Percentiles rank a stretch among this genome's conserved stretches.
These are phyloP conservation scores for Patellifolia procumbens DNA, from an alignment of 179 eudicot genomes.

Conservation along the genomic window DNA sequence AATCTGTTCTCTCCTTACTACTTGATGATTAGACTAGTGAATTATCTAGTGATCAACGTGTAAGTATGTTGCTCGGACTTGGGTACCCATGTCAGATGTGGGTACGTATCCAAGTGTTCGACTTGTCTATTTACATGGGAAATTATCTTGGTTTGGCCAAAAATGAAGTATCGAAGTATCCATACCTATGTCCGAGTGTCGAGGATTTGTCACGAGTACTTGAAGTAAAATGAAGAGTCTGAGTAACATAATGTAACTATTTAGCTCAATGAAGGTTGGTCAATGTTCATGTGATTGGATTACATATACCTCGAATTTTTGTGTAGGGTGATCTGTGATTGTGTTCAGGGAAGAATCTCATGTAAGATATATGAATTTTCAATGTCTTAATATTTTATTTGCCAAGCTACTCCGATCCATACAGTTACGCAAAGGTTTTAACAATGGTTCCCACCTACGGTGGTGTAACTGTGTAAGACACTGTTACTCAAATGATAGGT, in stretches of 20 bases:
- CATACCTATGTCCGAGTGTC: too few species aligned
- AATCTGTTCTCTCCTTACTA: neutral
- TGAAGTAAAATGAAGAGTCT: too few species aligned
- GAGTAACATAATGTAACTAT: too few species aligned
- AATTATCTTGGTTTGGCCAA: too few species aligned
- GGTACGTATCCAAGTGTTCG: too few species aligned
- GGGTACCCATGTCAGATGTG: too few species aligned
- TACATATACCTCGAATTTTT: neutral
- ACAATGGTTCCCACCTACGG: neutral
- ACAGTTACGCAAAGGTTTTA: neutral
- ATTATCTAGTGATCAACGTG: neutral
- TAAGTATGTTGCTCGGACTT: too few species aligned
- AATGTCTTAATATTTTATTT: too few species aligned
- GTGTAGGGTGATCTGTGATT: neutral
- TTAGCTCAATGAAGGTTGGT: neutral
- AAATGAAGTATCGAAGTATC: too few species aligned
- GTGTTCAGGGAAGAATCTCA: neutral
- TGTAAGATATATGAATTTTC: too few species aligned
- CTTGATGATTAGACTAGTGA: neutral
- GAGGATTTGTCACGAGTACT: too few species aligned
- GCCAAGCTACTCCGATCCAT: neutral
- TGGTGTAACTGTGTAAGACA: neutral
- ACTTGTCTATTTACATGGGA: too few species aligned
- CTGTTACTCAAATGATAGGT: neutral
- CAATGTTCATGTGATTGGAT: neutral